phyloP scores from a whole-genome alignment of 768 basidiomycete genomes.

The Kondoa subrosea region DNA sequence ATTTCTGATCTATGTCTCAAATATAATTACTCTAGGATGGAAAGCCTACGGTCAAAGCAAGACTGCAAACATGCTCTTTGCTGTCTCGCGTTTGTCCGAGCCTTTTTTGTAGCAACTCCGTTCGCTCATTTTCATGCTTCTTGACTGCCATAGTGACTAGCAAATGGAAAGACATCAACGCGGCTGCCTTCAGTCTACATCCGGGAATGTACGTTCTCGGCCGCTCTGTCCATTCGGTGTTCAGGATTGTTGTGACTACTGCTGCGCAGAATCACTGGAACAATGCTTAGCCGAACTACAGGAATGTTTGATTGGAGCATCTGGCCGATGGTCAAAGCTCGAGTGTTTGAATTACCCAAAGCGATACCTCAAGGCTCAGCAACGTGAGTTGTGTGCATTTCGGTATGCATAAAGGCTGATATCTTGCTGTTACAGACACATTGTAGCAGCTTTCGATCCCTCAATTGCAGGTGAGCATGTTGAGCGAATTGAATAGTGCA shows the following conservation, averaged over 20 bases:
- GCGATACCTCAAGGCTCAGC: background rate
- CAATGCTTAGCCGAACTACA: background rate
- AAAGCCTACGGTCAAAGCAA: background rate
- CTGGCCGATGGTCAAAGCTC: background rate
- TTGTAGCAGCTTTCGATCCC: background rate
- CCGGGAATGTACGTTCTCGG: constrained; percentile 5
- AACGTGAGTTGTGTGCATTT: no score
- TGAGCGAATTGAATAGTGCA: background rate
- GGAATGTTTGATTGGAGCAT: background rate
- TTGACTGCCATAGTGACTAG: constrained; percentile 14
- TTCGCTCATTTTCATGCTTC: constrained; percentile 5
- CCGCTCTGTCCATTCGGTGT: background rate
- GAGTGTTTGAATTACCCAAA: background rate
- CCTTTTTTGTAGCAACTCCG: no score
- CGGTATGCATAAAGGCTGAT: no score
- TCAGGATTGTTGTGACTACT: background rate
- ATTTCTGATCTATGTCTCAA: background rate
- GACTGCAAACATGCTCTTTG: no score
- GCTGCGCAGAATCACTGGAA: background rate
- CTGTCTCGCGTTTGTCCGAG: no score
- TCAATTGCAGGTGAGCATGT: background rate
- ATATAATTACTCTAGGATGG: background rate
- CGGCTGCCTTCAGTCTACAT: constrained; percentile 12
- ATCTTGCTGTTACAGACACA: no score
- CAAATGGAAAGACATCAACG: background rate